A percentile compares a stretch with the other conserved stretches of the same genome.
These are phyloP conservation scores for Lizonia empirigonia DNA, from an alignment of 2,329 filamentous ascomycete genomes.

Conservation along the genomic window DNA sequence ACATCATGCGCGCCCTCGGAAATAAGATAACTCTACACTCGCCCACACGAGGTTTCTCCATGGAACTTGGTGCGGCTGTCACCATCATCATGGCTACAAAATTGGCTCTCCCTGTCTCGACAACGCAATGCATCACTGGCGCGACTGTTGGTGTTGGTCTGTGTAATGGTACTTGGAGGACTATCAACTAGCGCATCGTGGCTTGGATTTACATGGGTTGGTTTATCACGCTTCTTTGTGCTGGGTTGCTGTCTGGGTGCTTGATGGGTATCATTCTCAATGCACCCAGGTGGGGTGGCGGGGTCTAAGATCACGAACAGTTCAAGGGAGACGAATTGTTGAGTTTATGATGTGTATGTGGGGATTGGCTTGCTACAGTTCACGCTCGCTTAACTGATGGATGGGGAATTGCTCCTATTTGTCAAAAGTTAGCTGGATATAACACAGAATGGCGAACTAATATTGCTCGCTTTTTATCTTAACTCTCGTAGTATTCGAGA, in stretches of 20 bases:
- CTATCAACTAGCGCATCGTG: slow-evolving; percentile 53
- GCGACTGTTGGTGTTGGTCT: slow-evolving; percentile 43
- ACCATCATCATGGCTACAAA: slow-evolving; percentile 69
- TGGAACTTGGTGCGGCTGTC: slow-evolving; percentile 57
- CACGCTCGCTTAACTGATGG: background rate
- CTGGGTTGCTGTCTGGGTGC: slow-evolving; percentile 60
- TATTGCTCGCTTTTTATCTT: background rate
- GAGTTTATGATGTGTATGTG: slow-evolving; percentile 1
- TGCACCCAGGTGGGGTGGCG: slow-evolving; percentile 53
- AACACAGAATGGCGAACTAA: background rate
- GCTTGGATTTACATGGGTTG: slow-evolving; percentile 53
- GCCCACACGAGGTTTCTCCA: slow-evolving; percentile 58
- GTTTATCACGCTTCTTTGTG: slow-evolving; percentile 53
- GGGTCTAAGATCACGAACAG: slow-evolving; percentile 13
- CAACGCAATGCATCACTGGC: slow-evolving; percentile 61
- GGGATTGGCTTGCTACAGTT: background rate
- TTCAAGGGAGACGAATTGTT: background rate
- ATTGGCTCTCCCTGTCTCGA: slow-evolving; percentile 60
- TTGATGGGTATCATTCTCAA: slow-evolving; percentile 68
- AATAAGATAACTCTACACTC: slow-evolving; percentile 69
- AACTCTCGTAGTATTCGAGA: background rate
- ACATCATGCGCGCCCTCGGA: slow-evolving; percentile 68
- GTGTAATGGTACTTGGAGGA: slow-evolving; percentile 43
- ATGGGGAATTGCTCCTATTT: background rate
- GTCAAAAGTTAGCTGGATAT: slow-evolving; percentile 10